phyloP scores from a whole-genome alignment of 192 early-diverging fungal species.

The Coemansia sp. region DNA sequence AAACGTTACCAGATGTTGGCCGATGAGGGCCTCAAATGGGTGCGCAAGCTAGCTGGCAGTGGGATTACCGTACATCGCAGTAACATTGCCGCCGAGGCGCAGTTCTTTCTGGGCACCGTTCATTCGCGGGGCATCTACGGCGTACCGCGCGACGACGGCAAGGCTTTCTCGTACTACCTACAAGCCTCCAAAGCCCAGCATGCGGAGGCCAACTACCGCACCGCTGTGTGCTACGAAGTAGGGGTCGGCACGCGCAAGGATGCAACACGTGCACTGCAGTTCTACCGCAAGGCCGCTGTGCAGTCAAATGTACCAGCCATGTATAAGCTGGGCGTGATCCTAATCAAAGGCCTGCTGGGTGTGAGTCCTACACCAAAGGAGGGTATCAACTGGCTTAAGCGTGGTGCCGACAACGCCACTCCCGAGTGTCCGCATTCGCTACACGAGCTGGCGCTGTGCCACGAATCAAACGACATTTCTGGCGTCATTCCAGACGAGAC shows the following conservation, averaged over 20 bases:
- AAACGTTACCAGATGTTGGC: slow-evolving; percentile 73
- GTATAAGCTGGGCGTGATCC: slow-evolving; percentile 95
- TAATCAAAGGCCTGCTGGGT: slow-evolving; percentile 81
- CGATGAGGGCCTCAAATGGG: slow-evolving; percentile 78
- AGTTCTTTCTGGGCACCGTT: slow-evolving; percentile 88
- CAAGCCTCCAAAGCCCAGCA: slow-evolving; percentile 93
- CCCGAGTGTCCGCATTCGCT: slow-evolving; percentile 88
- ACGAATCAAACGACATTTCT: slow-evolving; percentile 74
- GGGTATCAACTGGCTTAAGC: slow-evolving; percentile 91
- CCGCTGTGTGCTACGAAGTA: slow-evolving; percentile 94
- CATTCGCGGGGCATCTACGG: slow-evolving; percentile 85
- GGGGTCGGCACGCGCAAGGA: slow-evolving; percentile 92
- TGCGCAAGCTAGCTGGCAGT: slow-evolving; percentile 78
- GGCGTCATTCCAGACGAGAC: slow-evolving; percentile 74
- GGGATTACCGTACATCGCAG: slow-evolving; percentile 65
- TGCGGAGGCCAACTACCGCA: slow-evolving; percentile 88
- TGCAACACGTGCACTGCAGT: slow-evolving; percentile 76
- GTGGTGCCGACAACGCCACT: slow-evolving; percentile 87
- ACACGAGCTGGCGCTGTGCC: slow-evolving; percentile 87
- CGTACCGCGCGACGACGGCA: slow-evolving; percentile 76
- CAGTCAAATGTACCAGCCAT: slow-evolving; percentile 91
- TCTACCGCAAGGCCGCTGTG: slow-evolving; percentile 89
- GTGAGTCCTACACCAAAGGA: slow-evolving; percentile 80
- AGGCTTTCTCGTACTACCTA: slow-evolving; percentile 87
- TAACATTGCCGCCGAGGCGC: slow-evolving; percentile 79